A percentile compares a stretch with the other conserved stretches of the same genome.
Conservation (phyloP, 176 grass and related monocot species). For the Zoysia pacifica region DNA sequence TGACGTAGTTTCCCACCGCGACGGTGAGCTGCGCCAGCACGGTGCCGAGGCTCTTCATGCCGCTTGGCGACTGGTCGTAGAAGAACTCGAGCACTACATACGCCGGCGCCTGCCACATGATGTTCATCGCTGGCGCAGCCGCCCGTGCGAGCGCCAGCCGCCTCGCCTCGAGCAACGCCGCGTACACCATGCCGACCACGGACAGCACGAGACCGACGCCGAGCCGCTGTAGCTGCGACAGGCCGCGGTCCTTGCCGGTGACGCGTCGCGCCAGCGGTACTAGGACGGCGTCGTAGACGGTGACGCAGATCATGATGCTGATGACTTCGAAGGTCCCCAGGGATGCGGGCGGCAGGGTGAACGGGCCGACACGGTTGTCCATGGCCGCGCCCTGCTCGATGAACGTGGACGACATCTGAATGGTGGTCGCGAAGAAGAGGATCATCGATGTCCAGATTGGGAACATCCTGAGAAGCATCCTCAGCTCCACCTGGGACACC, state of each 20-base stretch:
- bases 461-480: too few species aligned
- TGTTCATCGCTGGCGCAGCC: slow-evolving; percentile 22
- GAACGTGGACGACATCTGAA: too few species aligned
- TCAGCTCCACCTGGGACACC: too few species aligned
- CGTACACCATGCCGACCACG: slow-evolving; percentile 34
- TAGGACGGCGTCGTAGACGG: slow-evolving; percentile 45
- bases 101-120: slow-evolving; percentile 51
- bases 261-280: slow-evolving; percentile 33
- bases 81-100: slow-evolving; percentile 42
- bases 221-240: slow-evolving; percentile 53
- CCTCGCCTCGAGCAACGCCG: slow-evolving; percentile 24
- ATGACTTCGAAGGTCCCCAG: slow-evolving; percentile 34
- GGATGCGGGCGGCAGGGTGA: slow-evolving; percentile 23
- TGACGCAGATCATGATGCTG: slow-evolving; percentile 40
- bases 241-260: slow-evolving; percentile 45
- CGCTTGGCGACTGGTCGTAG: slow-evolving; percentile 43
- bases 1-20: slow-evolving; percentile 36
- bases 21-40: slow-evolving; percentile 5
- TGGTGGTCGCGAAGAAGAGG: too few species aligned
- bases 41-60: slow-evolving; percentile 46
- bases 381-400: too few species aligned
- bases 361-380: too few species aligned
- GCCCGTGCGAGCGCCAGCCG: slow-evolving; percentile 13
- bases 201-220: slow-evolving; percentile 41
- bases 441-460: too few species aligned